Conservation (phyloP, 805 yeast genomes). For the Sugiyamaella boreocaroliniensis region DNA sequence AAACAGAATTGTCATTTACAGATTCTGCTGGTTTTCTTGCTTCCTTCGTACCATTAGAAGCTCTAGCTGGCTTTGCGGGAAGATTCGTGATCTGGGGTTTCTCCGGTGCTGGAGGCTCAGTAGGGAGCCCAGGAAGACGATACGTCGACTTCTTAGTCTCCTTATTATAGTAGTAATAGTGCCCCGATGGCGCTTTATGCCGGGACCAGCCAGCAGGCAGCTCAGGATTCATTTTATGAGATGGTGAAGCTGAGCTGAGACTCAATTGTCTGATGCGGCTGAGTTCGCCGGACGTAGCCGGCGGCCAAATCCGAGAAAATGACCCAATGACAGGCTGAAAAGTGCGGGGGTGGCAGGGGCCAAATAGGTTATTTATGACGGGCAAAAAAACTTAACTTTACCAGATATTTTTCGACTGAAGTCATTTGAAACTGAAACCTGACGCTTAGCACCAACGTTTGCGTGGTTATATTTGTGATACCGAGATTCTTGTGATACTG, state of each 20-base stretch:
- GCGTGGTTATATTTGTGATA: no score
- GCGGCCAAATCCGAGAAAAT: neutral
- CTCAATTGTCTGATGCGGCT: neutral
- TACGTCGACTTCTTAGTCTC: constrained; percentile 36
- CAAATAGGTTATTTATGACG: neutral
- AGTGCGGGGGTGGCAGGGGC: neutral
- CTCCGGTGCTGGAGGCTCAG: constrained; percentile 7
- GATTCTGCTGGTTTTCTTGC: neutral
- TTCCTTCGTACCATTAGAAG: neutral
- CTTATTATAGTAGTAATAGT: constrained; percentile 35
- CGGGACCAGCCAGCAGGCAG: constrained; percentile 34
- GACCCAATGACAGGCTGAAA: neutral
- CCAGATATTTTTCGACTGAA: neutral
- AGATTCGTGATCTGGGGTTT: neutral
- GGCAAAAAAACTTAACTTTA: neutral
- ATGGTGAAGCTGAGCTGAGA: neutral
- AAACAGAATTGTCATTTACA: neutral
- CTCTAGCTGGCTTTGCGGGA: neutral
- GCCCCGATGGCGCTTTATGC: constrained; percentile 36
- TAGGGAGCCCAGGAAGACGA: constrained; percentile 28
- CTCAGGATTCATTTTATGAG: neutral
- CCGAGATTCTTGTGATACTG: no score
- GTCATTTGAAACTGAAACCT: no score
- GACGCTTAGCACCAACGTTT: no score
- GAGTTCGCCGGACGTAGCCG: neutral